phyloP scores from a whole-genome alignment of 2,329 filamentous ascomycete genomes.

The Rhynchosporium graminicola region DNA sequence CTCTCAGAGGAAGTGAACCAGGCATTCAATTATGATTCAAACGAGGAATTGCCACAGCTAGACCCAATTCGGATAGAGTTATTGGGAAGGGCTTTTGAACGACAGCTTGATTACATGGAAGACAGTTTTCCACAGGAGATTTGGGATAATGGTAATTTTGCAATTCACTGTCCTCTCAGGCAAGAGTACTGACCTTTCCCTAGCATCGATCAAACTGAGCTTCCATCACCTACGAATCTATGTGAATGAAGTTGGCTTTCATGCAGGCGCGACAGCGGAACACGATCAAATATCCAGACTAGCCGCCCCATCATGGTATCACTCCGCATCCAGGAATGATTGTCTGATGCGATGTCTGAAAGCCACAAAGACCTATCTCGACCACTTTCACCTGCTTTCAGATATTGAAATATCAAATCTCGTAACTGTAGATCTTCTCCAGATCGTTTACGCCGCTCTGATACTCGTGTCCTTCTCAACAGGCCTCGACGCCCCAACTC shows the following conservation, averaged over 20 bases:
- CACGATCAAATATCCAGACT: background rate
- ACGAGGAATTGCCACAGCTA: slow-evolving; percentile 24
- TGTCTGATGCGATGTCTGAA: slow-evolving; percentile 27
- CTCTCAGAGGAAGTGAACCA: slow-evolving; percentile 36
- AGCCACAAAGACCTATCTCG: slow-evolving; percentile 29
- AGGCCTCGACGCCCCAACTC: slow-evolving; percentile 14
- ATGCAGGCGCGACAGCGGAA: slow-evolving; percentile 23
- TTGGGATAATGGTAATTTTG: slow-evolving; percentile 30
- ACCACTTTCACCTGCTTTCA: slow-evolving; percentile 24
- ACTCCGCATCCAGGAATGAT: slow-evolving; percentile 26
- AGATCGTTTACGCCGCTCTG: slow-evolving; percentile 28
- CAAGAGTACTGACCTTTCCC: background rate
- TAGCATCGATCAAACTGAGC: slow-evolving; percentile 24
- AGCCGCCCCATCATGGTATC: slow-evolving; percentile 27
- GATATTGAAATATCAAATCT: slow-evolving; percentile 5
- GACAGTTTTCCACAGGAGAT: slow-evolving; percentile 28
- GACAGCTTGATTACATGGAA: slow-evolving; percentile 33
- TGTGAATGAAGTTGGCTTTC: slow-evolving; percentile 35
- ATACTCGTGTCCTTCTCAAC: slow-evolving; percentile 29
- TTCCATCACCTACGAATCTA: slow-evolving; percentile 31
- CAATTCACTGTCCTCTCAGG: too few relatives aligned
- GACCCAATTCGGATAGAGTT: slow-evolving; percentile 34
- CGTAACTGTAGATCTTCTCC: slow-evolving; percentile 24
- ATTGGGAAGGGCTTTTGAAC: slow-evolving; percentile 32
- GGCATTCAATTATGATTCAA: slow-evolving; percentile 35